Base-by-base conservation (phyloP, 768 basidiomycete species). In the Boletus subparvulus region DNA sequence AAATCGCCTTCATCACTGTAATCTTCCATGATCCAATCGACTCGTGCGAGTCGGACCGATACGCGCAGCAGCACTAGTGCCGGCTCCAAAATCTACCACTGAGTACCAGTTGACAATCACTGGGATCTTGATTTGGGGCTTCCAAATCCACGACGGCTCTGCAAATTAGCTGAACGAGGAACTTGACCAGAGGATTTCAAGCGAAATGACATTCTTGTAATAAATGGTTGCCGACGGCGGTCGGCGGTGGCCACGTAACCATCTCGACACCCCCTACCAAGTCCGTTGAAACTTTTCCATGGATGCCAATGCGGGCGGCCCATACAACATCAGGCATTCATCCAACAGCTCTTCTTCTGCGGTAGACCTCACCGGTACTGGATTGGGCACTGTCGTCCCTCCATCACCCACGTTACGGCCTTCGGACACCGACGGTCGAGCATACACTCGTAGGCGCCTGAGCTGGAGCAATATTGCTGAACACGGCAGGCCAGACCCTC, bases 401-500 rank as follows among this genome's bases (percentile, higher is more conserved):
- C 68, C 78, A 37, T 84, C 85, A 12, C 83, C 85, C n/a, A 75
- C 83, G 8, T 55, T 72, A 39, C 54, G 50, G 6, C 65, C 70
- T 16, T 63, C 69, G 3, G 77, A 80, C 55, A 75, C 75, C 3
- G 39, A 44, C 47, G 69, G 51, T 50, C 63, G 52, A 26, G 61
- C 66, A 14, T 64, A 76, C 59, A 65, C 85, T 37, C 78, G 85
- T 58, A 74, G 85, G 48, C 77, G 87, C 55, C 69, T 76, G 2
- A 87, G 86, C 64, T 84, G 87, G 84, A 81, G 82, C 24, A 69
- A 72, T 24, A 26, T 26, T 26, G 61, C 75, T 43, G 78, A 82
- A 55, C 21, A 2, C 21, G 61, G 68, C 43, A 76, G 75, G 50
- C 77, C 77, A 61, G 82, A 83, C 67, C 80, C 80, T 13, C 72